Conservation (phyloP, 225 moss, liverwort and hornwort species). For the Polytrichum formosum region DNA sequence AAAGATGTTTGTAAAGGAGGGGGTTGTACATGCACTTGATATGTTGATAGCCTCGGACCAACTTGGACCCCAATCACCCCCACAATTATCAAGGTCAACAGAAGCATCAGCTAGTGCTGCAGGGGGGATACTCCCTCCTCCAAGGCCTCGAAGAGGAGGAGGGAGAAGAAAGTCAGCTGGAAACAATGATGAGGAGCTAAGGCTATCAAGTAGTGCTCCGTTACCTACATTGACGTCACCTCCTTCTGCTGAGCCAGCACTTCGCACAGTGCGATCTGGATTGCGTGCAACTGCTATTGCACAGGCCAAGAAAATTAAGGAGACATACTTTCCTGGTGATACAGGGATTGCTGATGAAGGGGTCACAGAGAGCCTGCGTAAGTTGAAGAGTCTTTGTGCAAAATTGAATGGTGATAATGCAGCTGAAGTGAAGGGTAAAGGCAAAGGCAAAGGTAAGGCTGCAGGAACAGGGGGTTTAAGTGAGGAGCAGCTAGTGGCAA, state of each 20-base stretch:
- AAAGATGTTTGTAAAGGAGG: slow-evolving; percentile 97
- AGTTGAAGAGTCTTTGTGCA: slow-evolving; percentile 73
- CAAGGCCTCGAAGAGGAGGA: slow-evolving; percentile 74
- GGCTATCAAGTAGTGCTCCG: slow-evolving; percentile 54
- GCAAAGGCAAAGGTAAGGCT: slow-evolving; percentile 72
- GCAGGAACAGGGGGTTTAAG: slow-evolving; percentile 24
- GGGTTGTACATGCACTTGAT: slow-evolving; percentile 98
- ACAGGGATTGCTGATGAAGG: slow-evolving; percentile 78
- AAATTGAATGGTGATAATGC: slow-evolving; percentile 62
- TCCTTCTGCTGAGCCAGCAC: slow-evolving; percentile 55
- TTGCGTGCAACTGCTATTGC: slow-evolving; percentile 66
- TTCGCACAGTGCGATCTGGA: slow-evolving; percentile 69
- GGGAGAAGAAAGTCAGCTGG: slow-evolving; percentile 71
- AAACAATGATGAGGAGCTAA: slow-evolving; percentile 54
- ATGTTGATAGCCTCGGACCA: slow-evolving; percentile 76
- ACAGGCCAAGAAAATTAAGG: slow-evolving; percentile 75
- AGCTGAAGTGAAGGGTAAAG: slow-evolving; percentile 48
- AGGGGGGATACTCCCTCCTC: slow-evolving; percentile 57
- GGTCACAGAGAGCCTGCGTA: slow-evolving; percentile 86
- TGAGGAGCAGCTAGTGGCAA: slow-evolving; percentile 60
- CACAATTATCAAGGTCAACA: slow-evolving; percentile 36
- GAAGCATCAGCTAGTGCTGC: slow-evolving; percentile 60
- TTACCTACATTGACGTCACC: slow-evolving; percentile 55
- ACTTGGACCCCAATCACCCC: slow-evolving; percentile 38
- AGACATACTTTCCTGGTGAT: slow-evolving; percentile 74